Base-by-base conservation (phyloP, 768 basidiomycete species). In the Clavaria fumosa region DNA sequence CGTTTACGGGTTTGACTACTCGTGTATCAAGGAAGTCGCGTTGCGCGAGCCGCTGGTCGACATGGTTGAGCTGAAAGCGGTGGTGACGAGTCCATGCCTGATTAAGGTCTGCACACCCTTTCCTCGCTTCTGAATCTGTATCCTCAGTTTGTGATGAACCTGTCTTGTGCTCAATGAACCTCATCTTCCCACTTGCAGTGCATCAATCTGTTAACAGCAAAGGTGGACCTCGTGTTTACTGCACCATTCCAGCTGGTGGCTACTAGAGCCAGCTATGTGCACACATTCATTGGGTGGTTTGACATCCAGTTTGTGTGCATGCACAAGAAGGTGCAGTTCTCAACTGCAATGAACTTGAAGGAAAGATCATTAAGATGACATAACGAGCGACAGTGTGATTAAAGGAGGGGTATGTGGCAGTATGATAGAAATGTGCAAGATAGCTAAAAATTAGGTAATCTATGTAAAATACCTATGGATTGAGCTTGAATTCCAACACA, bases 201-300 rank as follows among this genome's bases (percentile, higher is more conserved):
- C 54, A 83, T 99, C 55, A 70, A 99, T 58, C 69, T 99, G 40
- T 66, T 71, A 31, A 96, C 88, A 5, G 91, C 79, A 56, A 97
- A 96, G 58, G 91, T 95, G 58, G 90, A 99, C 48, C 71, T 99
- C 42, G 69, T 79, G 5, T 99, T 99, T 61, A 66, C 64, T 35
- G 69, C 75, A 2, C 71, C 80, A 12, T 97, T 96, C 61, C 62
- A 68, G 31, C 68, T 99, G 32, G 72, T 61, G 19, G 78, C 79
- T 12, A 89, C 84, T 33, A 72, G 95, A 40, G 80, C 84, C 51
- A 95, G 97, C 53, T 96, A 91, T 54, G 68, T 89, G 19, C 95
- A 99, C 53, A 95, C 95, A 17, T 95, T 96, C 76, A 75, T 99
- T 35, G 90, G 89, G 23, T 99, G 95, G 95, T 99, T 99, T 60